A percentile compares a stretch with the other conserved stretches of the same genome.
These are phyloP conservation scores for Solioccasus polychromus DNA, from an alignment of 768 basidiomycete species.

Conservation along the genomic window DNA sequence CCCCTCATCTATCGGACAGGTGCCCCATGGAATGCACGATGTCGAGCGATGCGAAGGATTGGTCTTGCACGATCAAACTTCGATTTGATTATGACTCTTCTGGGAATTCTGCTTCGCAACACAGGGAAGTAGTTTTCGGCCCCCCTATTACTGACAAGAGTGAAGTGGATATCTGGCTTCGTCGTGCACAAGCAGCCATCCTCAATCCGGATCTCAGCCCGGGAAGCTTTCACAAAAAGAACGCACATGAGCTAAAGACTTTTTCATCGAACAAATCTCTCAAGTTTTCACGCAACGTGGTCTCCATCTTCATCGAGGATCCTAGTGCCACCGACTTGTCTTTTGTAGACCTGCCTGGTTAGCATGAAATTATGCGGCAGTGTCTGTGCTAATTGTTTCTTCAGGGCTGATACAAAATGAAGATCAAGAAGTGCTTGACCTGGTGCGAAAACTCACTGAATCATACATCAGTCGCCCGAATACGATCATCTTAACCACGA, in stretches of 20 bases:
- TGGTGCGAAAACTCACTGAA: slow-evolving; percentile 49
- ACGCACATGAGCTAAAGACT: slow-evolving; percentile 22
- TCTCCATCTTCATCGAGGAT: slow-evolving; percentile 46
- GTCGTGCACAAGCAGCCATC: slow-evolving; percentile 47
- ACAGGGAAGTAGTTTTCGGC: slow-evolving; percentile 27
- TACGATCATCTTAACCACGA: slow-evolving; percentile 61
- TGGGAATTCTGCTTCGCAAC: slow-evolving; percentile 20
- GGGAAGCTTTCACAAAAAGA: slow-evolving; percentile 23
- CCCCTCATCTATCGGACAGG: slow-evolving; percentile 24
- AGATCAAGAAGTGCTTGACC: slow-evolving; percentile 35
- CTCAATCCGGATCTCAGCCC: slow-evolving; percentile 27
- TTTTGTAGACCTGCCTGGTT: slow-evolving; percentile 56
- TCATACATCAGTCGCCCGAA: slow-evolving; percentile 46
- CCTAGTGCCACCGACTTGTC: slow-evolving; percentile 45
- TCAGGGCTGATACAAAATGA: slow-evolving; percentile 60
- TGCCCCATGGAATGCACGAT: slow-evolving; percentile 55
- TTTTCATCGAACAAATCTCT: slow-evolving; percentile 22
- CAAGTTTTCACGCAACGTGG: slow-evolving; percentile 50
- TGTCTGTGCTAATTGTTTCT: slow-evolving; percentile 5
- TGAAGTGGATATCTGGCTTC: slow-evolving; percentile 40
- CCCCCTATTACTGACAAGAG: slow-evolving; percentile 26
- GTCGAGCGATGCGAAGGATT: slow-evolving; percentile 36
- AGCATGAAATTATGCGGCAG: not conserved
- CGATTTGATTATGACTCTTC: slow-evolving; percentile 31
- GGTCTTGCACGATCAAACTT: slow-evolving; percentile 47